Evolutionary conservation across 2,329 filamentous ascomycete species (phyloP).

Genomic region (Endocalyx cinctus): DNA sequence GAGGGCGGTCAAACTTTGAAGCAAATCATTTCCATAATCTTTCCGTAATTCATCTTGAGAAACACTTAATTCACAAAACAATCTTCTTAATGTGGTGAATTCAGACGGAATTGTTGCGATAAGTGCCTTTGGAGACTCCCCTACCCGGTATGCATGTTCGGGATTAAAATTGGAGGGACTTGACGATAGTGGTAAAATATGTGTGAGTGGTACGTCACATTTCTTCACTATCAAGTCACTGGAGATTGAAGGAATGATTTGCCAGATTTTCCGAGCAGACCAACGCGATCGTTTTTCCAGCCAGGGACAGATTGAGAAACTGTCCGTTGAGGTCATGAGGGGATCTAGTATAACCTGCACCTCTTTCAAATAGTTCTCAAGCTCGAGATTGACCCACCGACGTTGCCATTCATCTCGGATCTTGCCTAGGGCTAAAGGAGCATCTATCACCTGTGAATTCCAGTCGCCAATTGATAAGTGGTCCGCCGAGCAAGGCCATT

Average conservation of each 20-base stretch:
- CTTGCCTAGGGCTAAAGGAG: slow-evolving; percentile 1
- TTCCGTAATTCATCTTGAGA: slow-evolving; percentile 29
- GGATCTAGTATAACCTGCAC: slow-evolving; percentile 9
- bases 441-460: slow-evolving; percentile 3
- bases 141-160: slow-evolving; percentile 17
- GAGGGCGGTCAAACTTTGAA: slow-evolving; percentile 13
- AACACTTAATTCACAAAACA: slow-evolving; percentile 24
- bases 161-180: neutral
- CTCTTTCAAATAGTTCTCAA: slow-evolving; percentile 8
- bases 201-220: too few relatives aligned
- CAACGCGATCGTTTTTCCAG: too few relatives aligned
- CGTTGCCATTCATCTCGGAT: slow-evolving; percentile 14
- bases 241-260: slow-evolving; percentile 6
- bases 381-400: slow-evolving; percentile 8
- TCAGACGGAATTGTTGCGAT: too few relatives aligned
- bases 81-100: slow-evolving; percentile 19
- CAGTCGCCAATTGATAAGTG: neutral
- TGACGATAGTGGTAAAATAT: neutral
- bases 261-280: too few relatives aligned
- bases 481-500: slow-evolving; percentile 10
- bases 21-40: slow-evolving; percentile 29
- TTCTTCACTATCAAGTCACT: slow-evolving; percentile 8
- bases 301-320: too few relatives aligned
- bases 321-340: too few relatives aligned
- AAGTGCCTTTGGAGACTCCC: slow-evolving; percentile 28